Percentiles rank a stretch among this genome's conserved stretches.
Evolutionary conservation across 1,139 yeast species (phyloP).

Genomic region (Yamadazyma epiphylla): DNA sequence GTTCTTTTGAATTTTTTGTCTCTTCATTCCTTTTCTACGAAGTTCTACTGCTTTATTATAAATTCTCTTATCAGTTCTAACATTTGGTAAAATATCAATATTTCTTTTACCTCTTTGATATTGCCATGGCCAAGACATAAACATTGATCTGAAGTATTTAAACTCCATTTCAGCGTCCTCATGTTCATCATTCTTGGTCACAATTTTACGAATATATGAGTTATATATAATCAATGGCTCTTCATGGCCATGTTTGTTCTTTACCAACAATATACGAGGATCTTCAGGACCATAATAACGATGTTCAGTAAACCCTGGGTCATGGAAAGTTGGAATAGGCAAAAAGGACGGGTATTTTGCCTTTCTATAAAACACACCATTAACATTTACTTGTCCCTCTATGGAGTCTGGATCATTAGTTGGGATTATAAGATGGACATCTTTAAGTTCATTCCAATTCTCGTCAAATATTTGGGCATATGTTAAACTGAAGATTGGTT

Average conservation of each 20-base stretch:
- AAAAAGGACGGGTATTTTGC: constrained; percentile 28
- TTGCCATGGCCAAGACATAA: constrained; percentile 37
- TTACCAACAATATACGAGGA: constrained; percentile 33
- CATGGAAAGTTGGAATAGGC: constrained; percentile 32
- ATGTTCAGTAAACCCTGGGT: constrained; percentile 16
- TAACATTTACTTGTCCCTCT: constrained; percentile 9
- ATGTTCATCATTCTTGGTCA: constrained; percentile 11
- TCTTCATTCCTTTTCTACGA: constrained; percentile 13
- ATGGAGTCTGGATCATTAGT: constrained; percentile 17
- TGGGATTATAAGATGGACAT: constrained; percentile 20
- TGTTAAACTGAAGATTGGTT: constrained; percentile 22
- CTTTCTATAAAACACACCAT: constrained; percentile 14
- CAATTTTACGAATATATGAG: constrained; percentile 24
- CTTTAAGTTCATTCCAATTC: constrained; percentile 24
- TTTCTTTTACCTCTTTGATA: constrained; percentile 31
- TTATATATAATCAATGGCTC: constrained; percentile 38
- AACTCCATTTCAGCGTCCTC: constrained; percentile 15
- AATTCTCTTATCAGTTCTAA: constrained; percentile 12
- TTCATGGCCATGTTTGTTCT: constrained; percentile 26
- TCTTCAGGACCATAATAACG: constrained; percentile 42
- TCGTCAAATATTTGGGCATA: constrained; percentile 25
- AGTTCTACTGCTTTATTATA: constrained; percentile 28
- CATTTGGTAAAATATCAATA: constrained; percentile 19
- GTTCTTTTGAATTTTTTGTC: constrained; percentile 21
- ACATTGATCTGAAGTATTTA: constrained; percentile 26